phyloP scores from a whole-genome alignment of 495 filamentous ascomycete genomes.

The Lepraria neglecta region DNA sequence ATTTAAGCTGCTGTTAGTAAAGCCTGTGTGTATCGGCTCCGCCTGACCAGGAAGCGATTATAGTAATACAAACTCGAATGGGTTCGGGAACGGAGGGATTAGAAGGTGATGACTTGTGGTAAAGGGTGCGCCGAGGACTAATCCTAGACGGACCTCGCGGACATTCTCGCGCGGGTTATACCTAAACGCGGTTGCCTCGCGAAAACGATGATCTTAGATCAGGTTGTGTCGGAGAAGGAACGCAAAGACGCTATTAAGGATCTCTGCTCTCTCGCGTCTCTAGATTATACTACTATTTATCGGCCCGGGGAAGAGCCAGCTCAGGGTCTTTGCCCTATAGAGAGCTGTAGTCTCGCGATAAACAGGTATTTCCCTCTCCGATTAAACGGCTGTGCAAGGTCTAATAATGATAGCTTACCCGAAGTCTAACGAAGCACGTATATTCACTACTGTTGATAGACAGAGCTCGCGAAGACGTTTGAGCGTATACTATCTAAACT shows the following conservation, averaged over 20 bases:
- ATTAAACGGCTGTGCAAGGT: constrained; percentile 18
- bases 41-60: background rate
- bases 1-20: background rate
- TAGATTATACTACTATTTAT: constrained; percentile 11
- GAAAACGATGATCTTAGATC: constrained; percentile 11
- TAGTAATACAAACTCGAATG: too few species aligned
- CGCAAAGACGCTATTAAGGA: constrained; percentile 6
- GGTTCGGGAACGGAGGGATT: constrained; percentile 1
- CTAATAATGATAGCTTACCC: too few species aligned
- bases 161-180: background rate
- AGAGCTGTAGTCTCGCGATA: constrained; percentile 2
- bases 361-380: constrained; percentile 2
- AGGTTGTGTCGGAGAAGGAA: constrained; percentile 2
- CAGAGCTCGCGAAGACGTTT: background rate
- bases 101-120: background rate
- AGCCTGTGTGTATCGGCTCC: background rate
- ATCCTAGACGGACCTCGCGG: background rate
- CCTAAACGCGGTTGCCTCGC: constrained; percentile 6
- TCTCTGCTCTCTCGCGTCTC: constrained; percentile 6
- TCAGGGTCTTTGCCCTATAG: background rate
- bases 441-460: background rate
- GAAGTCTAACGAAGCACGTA: background rate
- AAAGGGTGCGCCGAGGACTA: background rate
- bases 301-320: constrained; percentile 12
- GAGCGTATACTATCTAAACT: background rate